Base-by-base conservation (phyloP, 306 rosid species). In the Acmispon strigosus region DNA sequence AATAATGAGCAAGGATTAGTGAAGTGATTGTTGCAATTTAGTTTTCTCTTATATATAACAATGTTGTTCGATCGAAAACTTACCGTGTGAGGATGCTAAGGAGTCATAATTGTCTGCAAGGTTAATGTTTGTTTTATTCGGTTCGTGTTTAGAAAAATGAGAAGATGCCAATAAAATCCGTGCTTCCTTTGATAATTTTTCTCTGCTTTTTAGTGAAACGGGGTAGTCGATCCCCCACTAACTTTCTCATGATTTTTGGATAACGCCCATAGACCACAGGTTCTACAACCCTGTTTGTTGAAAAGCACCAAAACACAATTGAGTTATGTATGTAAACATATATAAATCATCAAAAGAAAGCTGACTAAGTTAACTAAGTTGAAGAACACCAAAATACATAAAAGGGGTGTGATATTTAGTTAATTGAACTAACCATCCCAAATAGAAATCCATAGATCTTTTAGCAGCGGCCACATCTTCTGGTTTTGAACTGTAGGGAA, bases 391-490 rank as follows among this genome's bases (percentile, higher is more conserved):
- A 22, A 27, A 27, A 27, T 27, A 27, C 16, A n/a, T 2, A 18
- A 8, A 67, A 27, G 3, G 5, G 2, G 57, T 29, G 27, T 27
- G 14, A 18, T 42, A 1, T 7, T 67, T 11, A 22, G 34, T 43
- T 24, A 56, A 43, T 14, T 42, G 18, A 4, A 71, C 74, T 74
- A 4, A 72, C 86, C 86, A 82, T 73, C 89, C 86, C 3, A 66
- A 16, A 7, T 27, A 29, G 27, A 80, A 85, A 50, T 79, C 86
- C 48, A 70, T 13, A n/a, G 55, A 24, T 56, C 85, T 72, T 49
- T 60, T 10, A n/a, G 81, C 50, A 4, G 86, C 89, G 2, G 49
- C 69, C 42, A 32, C 55, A 70, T 85, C 84, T 6, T 79, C 81
- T 7, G 36, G 1, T 24, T 73, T 63, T 20, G 71, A 49, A 2